Evolutionary conservation across 2,329 filamentous ascomycete species (phyloP), one percentile per base, ranked within the genome.

Genomic region (Trichoderma afroharzianum): DNA sequence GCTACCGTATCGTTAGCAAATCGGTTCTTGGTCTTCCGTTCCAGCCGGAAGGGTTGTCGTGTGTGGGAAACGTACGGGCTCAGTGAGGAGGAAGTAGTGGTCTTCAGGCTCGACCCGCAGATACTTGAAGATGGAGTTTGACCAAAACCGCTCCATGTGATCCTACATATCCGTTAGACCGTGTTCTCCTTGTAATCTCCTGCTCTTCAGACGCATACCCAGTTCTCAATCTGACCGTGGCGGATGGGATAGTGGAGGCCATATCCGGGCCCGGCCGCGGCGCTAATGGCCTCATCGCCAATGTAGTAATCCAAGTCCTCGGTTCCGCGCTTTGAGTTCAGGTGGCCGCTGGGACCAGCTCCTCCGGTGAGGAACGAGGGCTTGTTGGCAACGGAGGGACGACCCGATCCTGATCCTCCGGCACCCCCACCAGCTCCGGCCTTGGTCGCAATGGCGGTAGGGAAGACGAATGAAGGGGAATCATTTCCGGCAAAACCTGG

Each of bases 81-180:
- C 96, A 73, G 96, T 99, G 72, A 99, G 90, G 74, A 99, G 90
- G 83, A 99, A 99, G 86, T 97, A 95, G 83, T 99, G 96, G 81
- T 99, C 96, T 84, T 99, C 96, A 33, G 96, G 96, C 84, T 99
- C 96, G 76, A 99, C 96, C 78, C 96, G 91, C 68, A 99, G 88
- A 80, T 99, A 99, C 83, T 99, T 99, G 90, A 99, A 99, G 84
- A 99, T 99, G 74, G 96, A 99, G 85, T 98, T 98, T 76, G 97
- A 98, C 96, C 96, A 99, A 85, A 98, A 99, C 74, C 96, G 92
- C 83, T 99, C 96, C 96, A 99, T 99, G 79, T 98, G 93, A 83
- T 99, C 96, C 93, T 96, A 76, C 6, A 9, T 33, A 72, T 69
- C 73, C 6, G 78, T 83, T 74, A 82, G 80, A 72, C 43, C 6